phyloP scores from a whole-genome alignment of 371 early-diverging fungal species.

The Coemansia sp. region DNA sequence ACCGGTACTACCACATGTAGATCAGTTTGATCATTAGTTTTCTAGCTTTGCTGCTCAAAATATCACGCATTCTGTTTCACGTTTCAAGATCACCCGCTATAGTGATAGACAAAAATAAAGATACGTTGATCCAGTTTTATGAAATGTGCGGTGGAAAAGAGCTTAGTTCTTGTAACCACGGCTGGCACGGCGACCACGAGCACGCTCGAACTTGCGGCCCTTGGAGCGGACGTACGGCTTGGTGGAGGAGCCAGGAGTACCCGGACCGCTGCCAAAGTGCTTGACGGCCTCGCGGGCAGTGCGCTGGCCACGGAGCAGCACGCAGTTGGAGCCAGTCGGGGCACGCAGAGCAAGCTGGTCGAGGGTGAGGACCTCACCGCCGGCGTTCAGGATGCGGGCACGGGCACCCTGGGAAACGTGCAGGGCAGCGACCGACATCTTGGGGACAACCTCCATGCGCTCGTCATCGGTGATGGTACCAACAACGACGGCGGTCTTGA shows the following conservation, averaged over 20 bases:
- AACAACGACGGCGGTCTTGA: conserved; percentile 89
- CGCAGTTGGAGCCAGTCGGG: conserved; percentile 94
- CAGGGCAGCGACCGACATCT: conserved; percentile 93
- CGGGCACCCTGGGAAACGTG: conserved; percentile 93
- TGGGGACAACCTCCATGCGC: conserved; percentile 91
- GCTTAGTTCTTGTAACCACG: conserved; percentile 55
- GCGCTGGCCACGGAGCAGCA: conserved; percentile 90
- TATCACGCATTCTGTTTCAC: not conserved
- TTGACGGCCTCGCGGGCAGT: conserved; percentile 92
- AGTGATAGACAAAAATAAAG: not conserved
- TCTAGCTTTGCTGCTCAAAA: not conserved
- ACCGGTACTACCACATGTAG: conserved; percentile 14
- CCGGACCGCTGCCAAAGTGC: conserved; percentile 87
- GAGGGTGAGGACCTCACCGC: conserved; percentile 96
- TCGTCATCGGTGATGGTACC: conserved; percentile 97
- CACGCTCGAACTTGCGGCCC: conserved; percentile 98
- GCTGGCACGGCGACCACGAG: conserved; percentile 96
- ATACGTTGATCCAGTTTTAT: conserved; percentile 3
- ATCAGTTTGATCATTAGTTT: not conserved
- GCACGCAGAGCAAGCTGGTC: conserved; percentile 98
- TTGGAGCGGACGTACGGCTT: conserved; percentile 97
- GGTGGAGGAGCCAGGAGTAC: conserved; percentile 79
- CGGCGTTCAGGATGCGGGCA: conserved; percentile 96
- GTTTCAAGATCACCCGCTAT: too few relatives aligned
- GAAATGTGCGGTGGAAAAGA: not conserved